Evolutionary conservation across 2,329 filamentous ascomycete species (phyloP).

Genomic region (Phoma sp.): DNA sequence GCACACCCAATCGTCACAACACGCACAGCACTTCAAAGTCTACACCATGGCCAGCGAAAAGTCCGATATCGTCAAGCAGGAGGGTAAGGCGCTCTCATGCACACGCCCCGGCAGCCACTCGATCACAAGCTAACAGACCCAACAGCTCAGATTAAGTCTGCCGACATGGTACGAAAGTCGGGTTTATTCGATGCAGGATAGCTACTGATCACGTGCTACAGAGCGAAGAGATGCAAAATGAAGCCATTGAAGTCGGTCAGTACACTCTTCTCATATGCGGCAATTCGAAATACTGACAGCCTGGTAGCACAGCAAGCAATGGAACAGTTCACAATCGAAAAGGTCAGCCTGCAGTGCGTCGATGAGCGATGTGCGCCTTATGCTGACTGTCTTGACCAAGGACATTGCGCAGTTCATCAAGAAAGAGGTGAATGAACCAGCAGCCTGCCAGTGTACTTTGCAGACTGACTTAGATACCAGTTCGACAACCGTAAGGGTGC

Average conservation of each 20-base stretch:
- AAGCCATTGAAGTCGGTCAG: conserved; percentile 94
- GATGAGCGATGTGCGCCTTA: neutral
- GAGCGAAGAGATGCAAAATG: conserved; percentile 97
- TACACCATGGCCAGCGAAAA: conserved; percentile 58
- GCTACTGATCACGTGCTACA: conserved; percentile 50
- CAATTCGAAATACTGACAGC: conserved; percentile 31
- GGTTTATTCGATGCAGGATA: neutral
- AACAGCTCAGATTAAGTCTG: conserved; percentile 94
- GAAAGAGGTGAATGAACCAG: conserved; percentile 68
- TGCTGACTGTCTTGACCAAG: conserved; percentile 54
- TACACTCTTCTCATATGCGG: conserved; percentile 10
- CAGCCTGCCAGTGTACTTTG: neutral
- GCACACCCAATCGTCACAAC: neutral
- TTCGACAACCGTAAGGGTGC: conserved; percentile 97
- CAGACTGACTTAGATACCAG: conserved; percentile 56
- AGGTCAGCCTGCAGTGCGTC: conserved; percentile 54
- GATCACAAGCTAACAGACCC: conserved; percentile 34
- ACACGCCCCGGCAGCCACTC: conserved; percentile 7
- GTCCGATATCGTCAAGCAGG: conserved; percentile 65
- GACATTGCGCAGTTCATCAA: conserved; percentile 97
- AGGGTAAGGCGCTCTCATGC: conserved; percentile 54
- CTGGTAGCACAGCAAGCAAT: conserved; percentile 71
- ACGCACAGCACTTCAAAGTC: neutral
- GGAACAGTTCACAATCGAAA: conserved; percentile 74
- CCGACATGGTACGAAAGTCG: conserved; percentile 82